A percentile compares a stretch with the other conserved stretches of the same genome.
Evolutionary conservation across 2,329 filamentous ascomycete species (phyloP).

Genomic region (Pseudopithomyces maydicus): DNA sequence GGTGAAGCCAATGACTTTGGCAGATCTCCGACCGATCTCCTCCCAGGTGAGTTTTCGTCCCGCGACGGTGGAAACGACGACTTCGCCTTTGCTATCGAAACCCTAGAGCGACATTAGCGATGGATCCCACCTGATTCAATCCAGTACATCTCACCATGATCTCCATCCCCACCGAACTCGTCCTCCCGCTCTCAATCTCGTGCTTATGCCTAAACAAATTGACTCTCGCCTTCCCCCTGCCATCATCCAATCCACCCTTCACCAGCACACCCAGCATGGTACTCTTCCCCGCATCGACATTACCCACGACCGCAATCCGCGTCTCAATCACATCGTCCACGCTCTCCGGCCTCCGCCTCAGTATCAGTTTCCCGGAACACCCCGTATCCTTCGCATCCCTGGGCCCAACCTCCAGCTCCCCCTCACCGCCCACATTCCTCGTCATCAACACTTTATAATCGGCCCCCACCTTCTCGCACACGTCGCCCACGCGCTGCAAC

Average conservation of each 20-base stretch:
- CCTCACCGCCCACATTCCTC: constrained; percentile 78
- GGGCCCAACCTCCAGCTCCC: constrained; percentile 76
- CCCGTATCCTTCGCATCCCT: constrained; percentile 70
- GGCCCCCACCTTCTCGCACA: constrained; percentile 68
- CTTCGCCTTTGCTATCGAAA: constrained; percentile 84
- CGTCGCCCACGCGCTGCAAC: constrained; percentile 66
- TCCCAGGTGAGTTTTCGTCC: constrained; percentile 94
- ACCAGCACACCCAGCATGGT: constrained; percentile 95
- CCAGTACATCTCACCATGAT: constrained; percentile 61
- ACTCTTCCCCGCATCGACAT: constrained; percentile 96
- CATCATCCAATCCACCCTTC: constrained; percentile 93
- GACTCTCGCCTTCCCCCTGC: constrained; percentile 88
- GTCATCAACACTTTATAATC: constrained; percentile 85
- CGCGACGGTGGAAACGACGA: constrained; percentile 79
- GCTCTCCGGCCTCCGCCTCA: constrained; percentile 73
- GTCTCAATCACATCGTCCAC: constrained; percentile 94
- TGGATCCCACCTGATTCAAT: constrained; percentile 59
- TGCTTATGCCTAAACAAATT: constrained; percentile 98
- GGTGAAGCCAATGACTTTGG: constrained; percentile 96
- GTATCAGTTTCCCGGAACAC: constrained; percentile 83
- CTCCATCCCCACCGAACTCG: constrained; percentile 97
- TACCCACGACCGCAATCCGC: constrained; percentile 93
- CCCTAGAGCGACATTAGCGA: constrained; percentile 66
- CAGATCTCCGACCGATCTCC: constrained; percentile 91
- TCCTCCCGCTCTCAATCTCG: constrained; percentile 93